A percentile compares a stretch with the other conserved stretches of the same genome.
Conservation (phyloP, 768 basidiomycete genomes). For the Boletus patriciae region DNA sequence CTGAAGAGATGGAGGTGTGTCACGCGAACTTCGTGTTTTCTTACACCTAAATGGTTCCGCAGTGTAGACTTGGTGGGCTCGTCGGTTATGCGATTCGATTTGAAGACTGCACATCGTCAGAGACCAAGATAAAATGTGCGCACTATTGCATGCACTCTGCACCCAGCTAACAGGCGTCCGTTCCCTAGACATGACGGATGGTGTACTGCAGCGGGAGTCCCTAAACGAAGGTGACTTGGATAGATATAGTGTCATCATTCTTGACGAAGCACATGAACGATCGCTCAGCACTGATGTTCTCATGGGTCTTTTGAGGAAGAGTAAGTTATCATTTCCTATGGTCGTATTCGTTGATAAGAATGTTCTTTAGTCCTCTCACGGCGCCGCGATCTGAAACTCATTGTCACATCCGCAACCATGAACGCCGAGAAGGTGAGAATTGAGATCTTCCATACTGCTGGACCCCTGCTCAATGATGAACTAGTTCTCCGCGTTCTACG, state of each 20-base stretch:
- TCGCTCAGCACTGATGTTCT: conserved; percentile 97
- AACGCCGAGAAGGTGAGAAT: conserved; percentile 89
- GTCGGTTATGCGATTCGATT: conserved; percentile 99
- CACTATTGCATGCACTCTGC: conserved; percentile 3
- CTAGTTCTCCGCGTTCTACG: conserved; percentile 96
- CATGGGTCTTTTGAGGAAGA: conserved; percentile 94
- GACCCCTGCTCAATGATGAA: not conserved
- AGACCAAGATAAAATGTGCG: conserved; percentile 97
- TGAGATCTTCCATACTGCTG: not conserved
- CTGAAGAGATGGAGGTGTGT: conserved; percentile 96
- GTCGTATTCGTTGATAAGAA: conserved; percentile 1
- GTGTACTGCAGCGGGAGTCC: conserved; percentile 96
- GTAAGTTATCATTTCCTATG: conserved; percentile 45
- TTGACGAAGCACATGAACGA: conserved; percentile 99
- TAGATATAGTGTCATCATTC: conserved; percentile 92
- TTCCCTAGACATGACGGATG: conserved; percentile 92
- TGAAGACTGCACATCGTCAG: conserved; percentile 92
- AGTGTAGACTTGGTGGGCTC: conserved; percentile 86
- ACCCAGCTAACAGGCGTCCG: not conserved
- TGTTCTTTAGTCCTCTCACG: conserved; percentile 81
- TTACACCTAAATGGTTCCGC: conserved; percentile 5
- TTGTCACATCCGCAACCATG: conserved; percentile 99
- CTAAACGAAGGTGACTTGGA: conserved; percentile 98
- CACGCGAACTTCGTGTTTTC: not conserved
- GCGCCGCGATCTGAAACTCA: conserved; percentile 89